These are phyloP conservation scores for Didymellaceae sp. DNA, from an alignment of 2,329 filamentous ascomycete species.

Conservation along the genomic window DNA sequence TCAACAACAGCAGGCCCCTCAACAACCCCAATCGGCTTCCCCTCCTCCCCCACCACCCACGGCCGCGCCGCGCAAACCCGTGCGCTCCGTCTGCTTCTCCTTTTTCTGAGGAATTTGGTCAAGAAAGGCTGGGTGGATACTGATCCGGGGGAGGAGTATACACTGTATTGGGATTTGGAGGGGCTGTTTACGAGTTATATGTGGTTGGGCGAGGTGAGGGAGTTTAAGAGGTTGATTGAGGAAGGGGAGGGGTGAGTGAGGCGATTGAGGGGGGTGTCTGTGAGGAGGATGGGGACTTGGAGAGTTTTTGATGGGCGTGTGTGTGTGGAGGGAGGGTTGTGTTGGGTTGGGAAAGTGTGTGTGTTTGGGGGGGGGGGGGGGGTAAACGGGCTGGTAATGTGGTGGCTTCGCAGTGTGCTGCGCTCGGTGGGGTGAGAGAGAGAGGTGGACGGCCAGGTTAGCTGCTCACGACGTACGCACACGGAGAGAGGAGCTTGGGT, in stretches of 20 bases:
- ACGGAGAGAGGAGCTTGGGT: no score
- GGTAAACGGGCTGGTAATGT: no score
- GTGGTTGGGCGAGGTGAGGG: conserved; percentile 50
- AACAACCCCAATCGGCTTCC: no score
- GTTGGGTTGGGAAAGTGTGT: no score
- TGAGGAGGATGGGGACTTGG: neutral
- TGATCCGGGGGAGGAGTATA: neutral
- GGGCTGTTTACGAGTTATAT: conserved; percentile 51
- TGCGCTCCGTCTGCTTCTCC: conserved; percentile 44
- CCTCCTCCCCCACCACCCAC: no score
- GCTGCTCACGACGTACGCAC: no score
- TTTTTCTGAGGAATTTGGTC: conserved; percentile 50
- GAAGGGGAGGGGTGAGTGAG: conserved; percentile 14
- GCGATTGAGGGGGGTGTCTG: neutral
- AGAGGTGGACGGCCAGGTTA: no score
- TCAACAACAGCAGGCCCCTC: neutral
- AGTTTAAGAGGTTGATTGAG: conserved; percentile 44
- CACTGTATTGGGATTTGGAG: conserved; percentile 48
- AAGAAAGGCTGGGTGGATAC: conserved; percentile 36
- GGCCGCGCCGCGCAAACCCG: conserved; percentile 47
- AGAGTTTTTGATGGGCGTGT: no score
- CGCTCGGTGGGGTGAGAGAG: no score
- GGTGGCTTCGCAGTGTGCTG: no score
- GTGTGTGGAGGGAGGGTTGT: no score
- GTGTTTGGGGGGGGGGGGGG: no score